Conservation (phyloP, 2,329 filamentous ascomycete genomes). For the Cordyceps javanica region DNA sequence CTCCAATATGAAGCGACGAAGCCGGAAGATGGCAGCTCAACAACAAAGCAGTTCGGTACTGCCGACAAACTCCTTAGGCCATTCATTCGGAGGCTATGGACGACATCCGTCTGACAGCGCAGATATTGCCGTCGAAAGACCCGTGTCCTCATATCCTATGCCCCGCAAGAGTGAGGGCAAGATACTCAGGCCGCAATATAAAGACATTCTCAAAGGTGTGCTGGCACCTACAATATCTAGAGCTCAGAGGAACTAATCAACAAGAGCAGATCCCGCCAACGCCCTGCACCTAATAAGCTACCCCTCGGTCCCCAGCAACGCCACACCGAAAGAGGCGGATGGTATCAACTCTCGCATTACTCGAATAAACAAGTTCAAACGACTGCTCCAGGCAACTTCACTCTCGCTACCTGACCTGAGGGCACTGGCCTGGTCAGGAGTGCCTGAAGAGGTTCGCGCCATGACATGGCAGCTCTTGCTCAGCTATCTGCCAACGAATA, state of each 20-base stretch:
- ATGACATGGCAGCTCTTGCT: constrained; percentile 99
- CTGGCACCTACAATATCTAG: not conserved
- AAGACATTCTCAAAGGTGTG: constrained; percentile 77
- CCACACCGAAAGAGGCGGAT: constrained; percentile 77
- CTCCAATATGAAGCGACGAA: constrained; percentile 79
- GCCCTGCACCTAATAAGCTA: constrained; percentile 92
- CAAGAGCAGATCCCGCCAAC: constrained; percentile 69
- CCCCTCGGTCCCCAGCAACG: constrained; percentile 64
- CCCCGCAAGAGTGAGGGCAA: constrained; percentile 89
- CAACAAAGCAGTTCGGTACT: constrained; percentile 26
- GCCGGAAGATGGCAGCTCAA: constrained; percentile 45
- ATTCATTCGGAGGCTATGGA: constrained; percentile 31
- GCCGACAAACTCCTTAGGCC: constrained; percentile 31
- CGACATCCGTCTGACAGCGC: constrained; percentile 74
- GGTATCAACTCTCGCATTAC: constrained; percentile 81
- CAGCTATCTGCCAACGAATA: constrained; percentile 94
- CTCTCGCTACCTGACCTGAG: constrained; percentile 81
- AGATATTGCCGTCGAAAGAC: constrained; percentile 89
- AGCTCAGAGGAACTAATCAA: constrained; percentile 17
- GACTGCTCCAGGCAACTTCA: constrained; percentile 83
- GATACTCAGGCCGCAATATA: constrained; percentile 93
- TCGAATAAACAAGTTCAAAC: constrained; percentile 98
- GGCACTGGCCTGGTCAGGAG: constrained; percentile 84
- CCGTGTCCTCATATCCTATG: constrained; percentile 74
- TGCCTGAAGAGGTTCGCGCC: constrained; percentile 89